Evolutionary conservation across 106 monocot species (phyloP).

Genomic region (Acorus calamus): DNA sequence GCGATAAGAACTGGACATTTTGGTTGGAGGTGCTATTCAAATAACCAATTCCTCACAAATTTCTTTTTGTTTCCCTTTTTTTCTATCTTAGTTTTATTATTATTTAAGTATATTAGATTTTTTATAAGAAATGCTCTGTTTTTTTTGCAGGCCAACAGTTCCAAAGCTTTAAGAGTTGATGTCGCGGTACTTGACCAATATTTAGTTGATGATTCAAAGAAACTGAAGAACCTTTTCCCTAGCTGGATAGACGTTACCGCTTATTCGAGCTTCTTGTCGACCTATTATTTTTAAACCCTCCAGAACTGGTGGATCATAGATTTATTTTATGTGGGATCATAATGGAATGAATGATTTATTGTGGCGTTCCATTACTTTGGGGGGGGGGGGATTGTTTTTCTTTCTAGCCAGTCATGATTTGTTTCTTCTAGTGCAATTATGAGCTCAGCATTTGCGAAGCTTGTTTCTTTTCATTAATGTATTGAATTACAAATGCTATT

Average conservation of each 20-base stretch:
- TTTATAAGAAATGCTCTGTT: background rate
- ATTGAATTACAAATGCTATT: too few relatives aligned
- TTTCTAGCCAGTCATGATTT: too few relatives aligned
- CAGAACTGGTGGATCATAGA: too few relatives aligned
- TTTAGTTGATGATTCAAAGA: slow-evolving; percentile 41
- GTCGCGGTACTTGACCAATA: slow-evolving; percentile 62
- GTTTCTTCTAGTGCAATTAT: too few relatives aligned
- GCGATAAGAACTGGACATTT: slow-evolving; percentile 78
- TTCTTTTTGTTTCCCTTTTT: background rate
- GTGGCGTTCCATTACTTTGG: too few relatives aligned
- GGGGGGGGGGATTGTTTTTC: too few relatives aligned
- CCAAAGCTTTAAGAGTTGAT: slow-evolving; percentile 54
- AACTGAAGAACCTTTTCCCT: slow-evolving; percentile 68
- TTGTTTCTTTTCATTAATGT: too few relatives aligned
- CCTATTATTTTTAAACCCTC: slow-evolving; percentile 38
- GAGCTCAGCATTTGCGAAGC: too few relatives aligned
- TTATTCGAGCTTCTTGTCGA: slow-evolving; percentile 63
- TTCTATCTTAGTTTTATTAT: background rate
- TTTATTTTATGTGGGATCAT: too few relatives aligned
- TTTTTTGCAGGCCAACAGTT: slow-evolving; percentile 45
- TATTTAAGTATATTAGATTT: too few relatives aligned
- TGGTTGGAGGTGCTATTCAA: slow-evolving; percentile 74
- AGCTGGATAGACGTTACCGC: slow-evolving; percentile 70
- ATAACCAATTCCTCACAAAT: too few relatives aligned
- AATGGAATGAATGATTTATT: too few relatives aligned